phyloP scores from a whole-genome alignment of 2,329 filamentous ascomycete genomes.

The Neurospora sp. region DNA sequence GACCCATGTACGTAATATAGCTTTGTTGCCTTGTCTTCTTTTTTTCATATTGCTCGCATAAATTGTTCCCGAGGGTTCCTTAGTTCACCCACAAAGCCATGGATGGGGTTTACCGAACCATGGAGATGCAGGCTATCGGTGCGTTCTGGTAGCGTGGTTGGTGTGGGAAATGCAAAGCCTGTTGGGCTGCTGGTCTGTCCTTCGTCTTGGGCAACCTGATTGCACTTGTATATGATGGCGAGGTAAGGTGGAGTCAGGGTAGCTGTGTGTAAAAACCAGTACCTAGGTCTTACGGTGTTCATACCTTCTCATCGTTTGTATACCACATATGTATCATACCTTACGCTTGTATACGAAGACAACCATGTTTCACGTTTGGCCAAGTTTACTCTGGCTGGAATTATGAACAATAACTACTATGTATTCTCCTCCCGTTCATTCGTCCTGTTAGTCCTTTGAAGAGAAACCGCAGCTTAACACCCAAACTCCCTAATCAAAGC shows the following conservation, averaged over 20 bases:
- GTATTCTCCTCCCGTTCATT: neutral
- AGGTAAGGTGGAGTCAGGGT: neutral
- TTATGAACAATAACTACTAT: neutral
- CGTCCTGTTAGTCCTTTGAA: neutral
- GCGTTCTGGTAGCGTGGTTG: neutral
- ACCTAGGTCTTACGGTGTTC: neutral
- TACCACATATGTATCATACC: neutral
- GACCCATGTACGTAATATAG: neutral
- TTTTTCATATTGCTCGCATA: neutral
- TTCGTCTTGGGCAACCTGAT: neutral
- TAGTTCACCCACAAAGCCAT: neutral
- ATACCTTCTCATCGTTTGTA: neutral
- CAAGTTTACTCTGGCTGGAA: neutral
- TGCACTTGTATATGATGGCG: neutral
- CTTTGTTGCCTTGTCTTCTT: neutral
- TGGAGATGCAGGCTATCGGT: neutral
- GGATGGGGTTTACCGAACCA: neutral
- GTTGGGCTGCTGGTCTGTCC: neutral
- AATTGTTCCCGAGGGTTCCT: neutral
- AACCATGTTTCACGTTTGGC: neutral
- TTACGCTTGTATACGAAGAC: neutral
- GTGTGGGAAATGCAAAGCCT: neutral
- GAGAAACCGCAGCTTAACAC: neutral
- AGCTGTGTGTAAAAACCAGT: neutral
- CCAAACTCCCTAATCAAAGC: neutral